Conservation (phyloP, 83 land plant species). For the Isoetes engelmannii region DNA sequence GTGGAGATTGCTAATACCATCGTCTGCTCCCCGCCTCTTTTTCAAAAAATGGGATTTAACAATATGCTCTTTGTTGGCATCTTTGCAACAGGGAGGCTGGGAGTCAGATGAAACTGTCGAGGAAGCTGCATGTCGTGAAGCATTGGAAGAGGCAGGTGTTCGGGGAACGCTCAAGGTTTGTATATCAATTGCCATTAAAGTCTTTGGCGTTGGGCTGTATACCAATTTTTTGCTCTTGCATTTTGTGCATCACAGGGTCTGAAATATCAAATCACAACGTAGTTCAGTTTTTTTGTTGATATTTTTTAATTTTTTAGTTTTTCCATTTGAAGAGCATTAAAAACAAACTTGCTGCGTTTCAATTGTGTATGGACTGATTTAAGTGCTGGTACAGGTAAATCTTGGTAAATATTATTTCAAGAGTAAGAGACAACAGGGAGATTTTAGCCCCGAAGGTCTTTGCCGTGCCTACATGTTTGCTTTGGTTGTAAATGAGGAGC, state of each 20-base stretch:
- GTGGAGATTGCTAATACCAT: neutral
- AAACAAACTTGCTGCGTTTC: too few species aligned
- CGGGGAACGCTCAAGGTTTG: constrained; percentile 31
- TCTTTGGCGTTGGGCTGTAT: too few species aligned
- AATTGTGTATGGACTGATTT: too few species aligned
- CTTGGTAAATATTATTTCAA: constrained; percentile 48
- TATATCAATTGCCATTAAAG: too few species aligned
- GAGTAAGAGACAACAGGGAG: constrained; percentile 35
- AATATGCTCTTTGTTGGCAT: constrained; percentile 1
- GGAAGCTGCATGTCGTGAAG: constrained; percentile 52
- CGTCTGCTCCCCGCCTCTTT: neutral
- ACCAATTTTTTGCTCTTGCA: too few species aligned
- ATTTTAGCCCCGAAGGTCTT: constrained; percentile 34
- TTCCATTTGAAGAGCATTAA: too few species aligned
- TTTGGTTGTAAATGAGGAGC: constrained; percentile 44
- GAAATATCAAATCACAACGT: too few species aligned
- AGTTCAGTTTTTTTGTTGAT: too few species aligned
- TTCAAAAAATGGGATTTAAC: neutral
- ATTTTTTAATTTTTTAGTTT: too few species aligned
- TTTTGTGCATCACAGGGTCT: too few species aligned
- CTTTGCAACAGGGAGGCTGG: constrained; percentile 47
- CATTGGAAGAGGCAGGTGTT: constrained; percentile 60
- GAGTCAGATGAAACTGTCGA: constrained; percentile 44
- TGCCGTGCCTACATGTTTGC: constrained; percentile 51
- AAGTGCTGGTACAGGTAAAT: constrained; percentile 12